Evolutionary conservation across 345 rosid species (phyloP).

Genomic region (Linum tenue): DNA sequence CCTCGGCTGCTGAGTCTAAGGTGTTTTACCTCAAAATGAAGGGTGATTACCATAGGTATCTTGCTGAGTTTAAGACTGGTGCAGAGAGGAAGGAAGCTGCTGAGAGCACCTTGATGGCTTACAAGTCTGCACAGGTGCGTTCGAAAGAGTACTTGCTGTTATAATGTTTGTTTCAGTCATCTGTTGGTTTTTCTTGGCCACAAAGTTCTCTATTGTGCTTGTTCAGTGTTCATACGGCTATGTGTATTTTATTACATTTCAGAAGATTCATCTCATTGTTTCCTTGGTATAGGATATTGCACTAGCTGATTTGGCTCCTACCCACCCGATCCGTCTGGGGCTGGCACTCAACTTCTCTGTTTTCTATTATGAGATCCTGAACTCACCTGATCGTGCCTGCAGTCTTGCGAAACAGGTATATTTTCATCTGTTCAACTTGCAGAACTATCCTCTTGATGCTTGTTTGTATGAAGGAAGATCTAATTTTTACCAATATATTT

Average conservation of each 20-base stretch:
- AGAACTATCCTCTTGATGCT: not conserved
- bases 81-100: conserved; percentile 7
- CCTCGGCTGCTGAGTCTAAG: conserved; percentile 1
- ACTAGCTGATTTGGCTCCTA: conserved; percentile 2
- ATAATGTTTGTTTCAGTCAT: not conserved
- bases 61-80: conserved; percentile 9
- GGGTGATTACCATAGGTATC: not conserved
- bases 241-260: no score
- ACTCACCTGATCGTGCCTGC: conserved; percentile 73
- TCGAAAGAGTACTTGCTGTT: not conserved
- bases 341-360: not conserved
- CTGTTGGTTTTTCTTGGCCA: not conserved
- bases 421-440: not conserved
- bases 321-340: conserved; percentile 7
- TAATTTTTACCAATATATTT: no score
- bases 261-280: not conserved
- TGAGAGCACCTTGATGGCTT: conserved; percentile 2
- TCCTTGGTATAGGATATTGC: not conserved
- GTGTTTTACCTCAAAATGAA: conserved; percentile 7
- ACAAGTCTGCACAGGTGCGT: conserved; percentile 4
- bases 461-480: no score
- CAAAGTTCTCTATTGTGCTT: not conserved
- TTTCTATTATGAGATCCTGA: conserved; percentile 7
- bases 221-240: not conserved
- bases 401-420: conserved; percentile 84